These are phyloP conservation scores for Kokia cookei DNA, from an alignment of 441 rosid genomes.

Conservation along the genomic window DNA sequence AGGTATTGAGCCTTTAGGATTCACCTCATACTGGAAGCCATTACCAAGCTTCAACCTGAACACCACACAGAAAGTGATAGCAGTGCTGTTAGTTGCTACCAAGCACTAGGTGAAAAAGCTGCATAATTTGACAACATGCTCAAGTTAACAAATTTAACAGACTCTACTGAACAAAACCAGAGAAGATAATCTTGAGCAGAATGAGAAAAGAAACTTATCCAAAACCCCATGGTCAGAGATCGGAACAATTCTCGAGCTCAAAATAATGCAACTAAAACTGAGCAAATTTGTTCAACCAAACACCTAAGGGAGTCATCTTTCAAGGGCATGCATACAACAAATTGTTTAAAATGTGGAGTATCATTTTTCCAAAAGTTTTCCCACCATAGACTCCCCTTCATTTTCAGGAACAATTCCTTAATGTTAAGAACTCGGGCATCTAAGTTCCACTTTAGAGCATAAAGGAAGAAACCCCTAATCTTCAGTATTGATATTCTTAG, in stretches of 20 bases:
- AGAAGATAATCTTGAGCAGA: background rate
- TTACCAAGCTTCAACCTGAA: slow-evolving; percentile 57
- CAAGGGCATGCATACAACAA: background rate
- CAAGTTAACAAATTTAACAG: background rate
- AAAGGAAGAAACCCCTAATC: background rate
- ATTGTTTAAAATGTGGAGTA: background rate
- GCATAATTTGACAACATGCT: background rate
- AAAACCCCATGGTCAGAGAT: background rate
- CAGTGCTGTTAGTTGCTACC: background rate
- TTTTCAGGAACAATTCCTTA: background rate
- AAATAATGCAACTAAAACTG: background rate
- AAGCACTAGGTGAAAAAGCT: background rate
- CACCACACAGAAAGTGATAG: slow-evolving; percentile 4
- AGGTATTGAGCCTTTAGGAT: slow-evolving; percentile 51
- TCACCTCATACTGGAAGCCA: slow-evolving; percentile 43
- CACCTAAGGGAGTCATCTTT: background rate
- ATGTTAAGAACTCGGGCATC: background rate
- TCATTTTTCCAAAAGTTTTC: background rate
- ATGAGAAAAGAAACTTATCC: background rate
- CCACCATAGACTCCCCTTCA: background rate
- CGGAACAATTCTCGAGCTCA: background rate
- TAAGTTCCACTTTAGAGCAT: background rate
- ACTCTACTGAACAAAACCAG: background rate
- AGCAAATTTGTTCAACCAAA: background rate
- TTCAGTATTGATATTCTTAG: background rate